These are phyloP conservation scores for Psilocybe cyanescens DNA, from an alignment of 768 basidiomycete genomes.

Conservation along the genomic window DNA sequence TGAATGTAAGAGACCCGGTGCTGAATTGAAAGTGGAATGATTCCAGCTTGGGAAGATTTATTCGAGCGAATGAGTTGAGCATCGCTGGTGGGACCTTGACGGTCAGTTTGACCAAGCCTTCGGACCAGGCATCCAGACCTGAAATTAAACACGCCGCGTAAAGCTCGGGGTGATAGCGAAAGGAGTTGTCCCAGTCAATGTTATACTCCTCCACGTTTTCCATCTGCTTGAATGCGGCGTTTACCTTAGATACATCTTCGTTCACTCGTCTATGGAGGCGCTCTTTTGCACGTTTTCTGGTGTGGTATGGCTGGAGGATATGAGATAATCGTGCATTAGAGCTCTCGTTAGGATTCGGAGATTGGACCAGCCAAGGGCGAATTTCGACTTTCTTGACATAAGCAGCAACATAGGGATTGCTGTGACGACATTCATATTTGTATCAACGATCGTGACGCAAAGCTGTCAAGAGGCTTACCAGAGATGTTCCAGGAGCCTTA, in stretches of 20 bases:
- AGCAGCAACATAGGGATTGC: constrained; percentile 30
- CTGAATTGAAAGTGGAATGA: constrained; percentile 40
- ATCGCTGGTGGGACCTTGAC: constrained; percentile 44
- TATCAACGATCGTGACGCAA: not conserved
- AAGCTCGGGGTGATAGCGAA: constrained; percentile 37
- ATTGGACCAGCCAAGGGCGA: constrained; percentile 45
- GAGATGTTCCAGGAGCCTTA: constrained; percentile 31
- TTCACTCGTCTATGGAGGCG: constrained; percentile 36
- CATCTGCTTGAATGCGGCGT: constrained; percentile 35
- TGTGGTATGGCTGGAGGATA: constrained; percentile 31
- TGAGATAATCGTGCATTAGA: constrained; percentile 28
- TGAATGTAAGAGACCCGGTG: constrained; percentile 29
- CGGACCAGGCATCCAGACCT: constrained; percentile 33
- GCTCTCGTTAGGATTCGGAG: constrained; percentile 31
- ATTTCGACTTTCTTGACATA: constrained; percentile 39
- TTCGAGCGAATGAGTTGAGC: constrained; percentile 33
- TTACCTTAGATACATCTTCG: constrained; percentile 39
- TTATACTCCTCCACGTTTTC: constrained; percentile 37
- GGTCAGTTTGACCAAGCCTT: constrained; percentile 33
- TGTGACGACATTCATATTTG: constrained; percentile 5
- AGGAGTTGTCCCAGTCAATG: constrained; percentile 42
- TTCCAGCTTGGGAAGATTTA: constrained; percentile 38
- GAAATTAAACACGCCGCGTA: constrained; percentile 40
- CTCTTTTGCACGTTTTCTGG: constrained; percentile 32
- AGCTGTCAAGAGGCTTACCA: constrained; percentile 20